Conservation (phyloP, 2,329 filamentous ascomycete species). For the Fusarium albidum region DNA sequence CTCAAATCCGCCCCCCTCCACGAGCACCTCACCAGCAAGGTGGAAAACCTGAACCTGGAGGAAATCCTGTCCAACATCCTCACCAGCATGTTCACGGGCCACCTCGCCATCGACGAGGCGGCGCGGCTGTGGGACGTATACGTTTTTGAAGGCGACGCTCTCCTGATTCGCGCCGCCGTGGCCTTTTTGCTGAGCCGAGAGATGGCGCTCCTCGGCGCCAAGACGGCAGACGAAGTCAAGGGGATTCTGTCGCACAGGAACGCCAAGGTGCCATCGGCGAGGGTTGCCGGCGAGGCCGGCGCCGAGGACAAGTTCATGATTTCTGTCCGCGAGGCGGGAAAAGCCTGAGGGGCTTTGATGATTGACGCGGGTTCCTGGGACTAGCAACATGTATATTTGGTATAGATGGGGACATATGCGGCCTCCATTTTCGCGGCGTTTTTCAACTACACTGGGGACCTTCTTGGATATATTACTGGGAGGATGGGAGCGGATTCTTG, state of each 20-base stretch:
- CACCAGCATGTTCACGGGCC: constrained; percentile 68
- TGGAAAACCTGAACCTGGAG: constrained; percentile 56
- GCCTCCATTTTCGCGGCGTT: constrained; percentile 37
- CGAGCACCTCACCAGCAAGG: constrained; percentile 65
- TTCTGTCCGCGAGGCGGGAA: constrained; percentile 47
- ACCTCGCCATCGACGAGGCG: constrained; percentile 73
- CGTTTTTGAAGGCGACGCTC: constrained; percentile 80
- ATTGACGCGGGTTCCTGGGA: constrained; percentile 14
- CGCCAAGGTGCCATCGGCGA: constrained; percentile 41
- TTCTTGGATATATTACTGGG: constrained; percentile 27
- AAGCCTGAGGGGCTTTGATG: constrained; percentile 36
- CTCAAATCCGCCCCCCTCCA: constrained; percentile 72
- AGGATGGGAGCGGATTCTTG: constrained; percentile 10
- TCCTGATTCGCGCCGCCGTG: constrained; percentile 75
- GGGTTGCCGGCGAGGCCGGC: constrained; percentile 51
- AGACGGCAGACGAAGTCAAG: constrained; percentile 54
- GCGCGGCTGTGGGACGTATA: constrained; percentile 83
- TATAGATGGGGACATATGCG: constrained; percentile 38
- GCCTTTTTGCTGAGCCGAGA: constrained; percentile 68
- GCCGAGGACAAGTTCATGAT: constrained; percentile 57
- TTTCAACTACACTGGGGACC: constrained; percentile 24
- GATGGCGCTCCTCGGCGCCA: constrained; percentile 58
- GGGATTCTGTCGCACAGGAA: constrained; percentile 46
- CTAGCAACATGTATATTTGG: constrained; percentile 37
- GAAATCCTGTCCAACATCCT: constrained; percentile 69